A percentile compares a stretch with the other conserved stretches of the same genome.
These are phyloP conservation scores for Aspergillus tubingensis DNA, from an alignment of 2,329 filamentous ascomycete genomes.

Conservation along the genomic window DNA sequence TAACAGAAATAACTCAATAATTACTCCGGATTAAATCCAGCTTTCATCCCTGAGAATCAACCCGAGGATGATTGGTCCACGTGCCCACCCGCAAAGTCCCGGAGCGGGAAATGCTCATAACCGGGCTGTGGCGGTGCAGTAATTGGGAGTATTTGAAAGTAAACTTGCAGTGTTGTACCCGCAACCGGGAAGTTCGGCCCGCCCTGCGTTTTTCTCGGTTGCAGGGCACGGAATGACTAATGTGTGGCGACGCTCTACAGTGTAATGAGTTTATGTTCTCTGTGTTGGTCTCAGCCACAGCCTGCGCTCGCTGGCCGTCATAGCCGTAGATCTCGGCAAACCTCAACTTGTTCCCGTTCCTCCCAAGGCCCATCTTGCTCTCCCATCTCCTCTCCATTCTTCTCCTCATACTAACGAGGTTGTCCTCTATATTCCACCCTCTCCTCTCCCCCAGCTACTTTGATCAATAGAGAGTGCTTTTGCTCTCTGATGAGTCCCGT, in stretches of 20 bases:
- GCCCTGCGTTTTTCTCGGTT: constrained; percentile 2
- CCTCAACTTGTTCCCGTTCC: constrained; percentile 2
- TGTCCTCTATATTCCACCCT: constrained; percentile 3
- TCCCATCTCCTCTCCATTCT: constrained; percentile 13
- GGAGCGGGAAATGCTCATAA: constrained; percentile 25
- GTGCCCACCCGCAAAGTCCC: constrained; percentile 22
- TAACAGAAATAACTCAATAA: too few relatives aligned
- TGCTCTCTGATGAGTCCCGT: constrained; percentile 45
- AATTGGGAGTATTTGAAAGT: background rate
- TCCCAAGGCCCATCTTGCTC: constrained; percentile 1
- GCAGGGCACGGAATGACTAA: background rate
- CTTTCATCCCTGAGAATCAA: background rate
- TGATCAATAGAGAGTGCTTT: constrained; percentile 31
- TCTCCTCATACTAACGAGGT: constrained; percentile 6
- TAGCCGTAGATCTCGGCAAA: constrained; percentile 29
- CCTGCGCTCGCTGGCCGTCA: constrained; percentile 24
- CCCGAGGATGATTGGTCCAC: background rate
- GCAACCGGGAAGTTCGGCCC: constrained; percentile 12
- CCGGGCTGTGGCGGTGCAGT: constrained; percentile 26
- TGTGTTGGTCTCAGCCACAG: constrained; percentile 18
- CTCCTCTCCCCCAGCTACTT: constrained; percentile 10
- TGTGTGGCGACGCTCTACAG: background rate
- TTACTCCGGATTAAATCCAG: background rate
- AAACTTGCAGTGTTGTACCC: background rate
- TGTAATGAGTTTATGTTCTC: too few relatives aligned